These are phyloP conservation scores for Hyaloscypha finlandica DNA, from an alignment of 495 filamentous ascomycete species.

Conservation along the genomic window DNA sequence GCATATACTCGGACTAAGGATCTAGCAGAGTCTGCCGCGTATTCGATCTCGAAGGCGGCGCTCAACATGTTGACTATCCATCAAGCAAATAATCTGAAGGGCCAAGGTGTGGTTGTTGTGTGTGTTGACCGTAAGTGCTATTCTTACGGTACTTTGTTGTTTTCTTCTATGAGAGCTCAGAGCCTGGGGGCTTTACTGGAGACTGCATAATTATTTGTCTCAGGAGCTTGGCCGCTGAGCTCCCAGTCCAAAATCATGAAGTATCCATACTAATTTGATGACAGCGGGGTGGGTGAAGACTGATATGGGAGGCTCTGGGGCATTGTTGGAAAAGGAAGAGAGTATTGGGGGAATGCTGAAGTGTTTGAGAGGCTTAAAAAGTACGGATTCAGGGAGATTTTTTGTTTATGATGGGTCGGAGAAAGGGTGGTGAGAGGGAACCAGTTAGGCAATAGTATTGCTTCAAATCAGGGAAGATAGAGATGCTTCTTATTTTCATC, in stretches of 20 bases:
- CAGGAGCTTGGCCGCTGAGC: no score
- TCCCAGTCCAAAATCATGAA: no score
- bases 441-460: neutral
- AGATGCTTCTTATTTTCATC: no score
- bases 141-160: no score
- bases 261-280: no score
- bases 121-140: conserved; percentile 18
- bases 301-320: conserved; percentile 38
- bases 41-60: conserved; percentile 45
- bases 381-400: conserved; percentile 43
- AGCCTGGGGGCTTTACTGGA: no score
- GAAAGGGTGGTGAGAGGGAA: conserved; percentile 33
- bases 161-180: no score
- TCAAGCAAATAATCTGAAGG: conserved; percentile 38
- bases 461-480: no score
- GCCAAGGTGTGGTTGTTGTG: conserved; percentile 30
- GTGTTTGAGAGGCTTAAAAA: conserved; percentile 35
- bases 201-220: no score
- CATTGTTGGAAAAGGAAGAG: conserved; percentile 36
- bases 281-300: conserved; percentile 29
- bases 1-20: conserved; percentile 10
- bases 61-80: conserved; percentile 47
- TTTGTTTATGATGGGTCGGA: conserved; percentile 30
- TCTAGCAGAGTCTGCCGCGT: conserved; percentile 22
- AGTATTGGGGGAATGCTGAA: conserved; percentile 37